These are phyloP conservation scores for Liriodendron chinense DNA, from an alignment of 164 flowering plant genomes.

Conservation along the genomic window DNA sequence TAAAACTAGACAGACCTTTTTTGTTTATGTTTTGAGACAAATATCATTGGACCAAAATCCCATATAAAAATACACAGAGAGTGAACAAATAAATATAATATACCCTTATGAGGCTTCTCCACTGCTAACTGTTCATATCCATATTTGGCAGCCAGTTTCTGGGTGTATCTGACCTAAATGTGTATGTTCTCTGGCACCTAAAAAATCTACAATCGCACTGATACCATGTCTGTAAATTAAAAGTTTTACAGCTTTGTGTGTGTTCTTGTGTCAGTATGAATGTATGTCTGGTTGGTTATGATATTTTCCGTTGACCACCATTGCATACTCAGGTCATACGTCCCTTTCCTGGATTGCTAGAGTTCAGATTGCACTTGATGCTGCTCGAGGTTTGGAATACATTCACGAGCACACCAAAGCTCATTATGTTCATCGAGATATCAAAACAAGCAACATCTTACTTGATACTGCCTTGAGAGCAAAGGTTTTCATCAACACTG, in stretches of 20 bases:
- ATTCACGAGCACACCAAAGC: conserved; percentile 93
- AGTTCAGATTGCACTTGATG: conserved; percentile 88
- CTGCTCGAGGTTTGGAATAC: conserved; percentile 93
- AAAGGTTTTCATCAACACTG: conserved; percentile 48
- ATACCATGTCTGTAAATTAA: background rate
- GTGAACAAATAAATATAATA: too few species aligned
- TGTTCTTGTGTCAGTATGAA: background rate
- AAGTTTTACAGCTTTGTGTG: background rate
- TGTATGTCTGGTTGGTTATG: background rate
- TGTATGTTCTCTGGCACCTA: background rate
- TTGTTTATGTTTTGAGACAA: background rate
- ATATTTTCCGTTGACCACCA: background rate
- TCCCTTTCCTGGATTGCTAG: conserved; percentile 89
- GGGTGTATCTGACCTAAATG: background rate
- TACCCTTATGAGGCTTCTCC: background rate
- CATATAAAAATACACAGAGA: background rate
- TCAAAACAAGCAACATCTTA: conserved; percentile 90
- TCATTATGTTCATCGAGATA: conserved; percentile 95
- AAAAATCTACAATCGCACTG: background rate
- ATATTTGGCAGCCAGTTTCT: background rate
- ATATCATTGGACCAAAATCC: background rate
- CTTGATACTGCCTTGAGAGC: conserved; percentile 83
- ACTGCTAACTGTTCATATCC: background rate
- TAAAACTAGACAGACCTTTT: background rate
- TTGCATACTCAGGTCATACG: conserved; percentile 51